phyloP scores from a whole-genome alignment of 176 grass and related monocot genomes.

The Ananas comosus region DNA sequence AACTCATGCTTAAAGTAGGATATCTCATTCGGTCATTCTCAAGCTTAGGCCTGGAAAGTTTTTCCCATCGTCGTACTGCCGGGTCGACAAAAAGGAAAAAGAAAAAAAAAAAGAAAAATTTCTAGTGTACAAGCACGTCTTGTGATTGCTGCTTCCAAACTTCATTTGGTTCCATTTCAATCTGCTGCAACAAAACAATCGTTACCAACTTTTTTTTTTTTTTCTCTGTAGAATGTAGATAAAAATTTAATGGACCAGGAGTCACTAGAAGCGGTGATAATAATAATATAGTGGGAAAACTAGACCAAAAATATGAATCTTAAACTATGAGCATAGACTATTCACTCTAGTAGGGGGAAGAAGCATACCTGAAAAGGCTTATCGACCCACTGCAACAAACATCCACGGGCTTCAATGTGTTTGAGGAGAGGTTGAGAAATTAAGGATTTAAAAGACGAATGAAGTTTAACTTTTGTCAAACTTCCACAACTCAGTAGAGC shows the following conservation, averaged over 20 bases:
- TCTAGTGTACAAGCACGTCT: slow-evolving; percentile 42
- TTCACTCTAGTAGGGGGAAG: neutral
- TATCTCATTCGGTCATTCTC: no score
- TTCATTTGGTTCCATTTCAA: slow-evolving; percentile 58
- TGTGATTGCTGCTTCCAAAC: slow-evolving; percentile 84
- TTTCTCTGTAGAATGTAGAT: no score
- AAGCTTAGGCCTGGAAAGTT: no score
- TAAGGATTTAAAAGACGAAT: slow-evolving; percentile 55
- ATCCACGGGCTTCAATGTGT: slow-evolving; percentile 48
- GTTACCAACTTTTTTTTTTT: no score
- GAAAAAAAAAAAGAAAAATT: neutral
- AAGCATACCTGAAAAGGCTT: slow-evolving; percentile 72
- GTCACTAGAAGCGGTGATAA: no score
- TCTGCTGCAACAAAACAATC: slow-evolving; percentile 17
- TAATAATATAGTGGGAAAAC: neutral
- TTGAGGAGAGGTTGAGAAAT: slow-evolving; percentile 46
- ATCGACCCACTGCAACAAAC: slow-evolving; percentile 63
- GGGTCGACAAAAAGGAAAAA: no score
- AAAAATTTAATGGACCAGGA: no score
- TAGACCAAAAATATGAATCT: no score
- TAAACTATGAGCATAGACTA: neutral
- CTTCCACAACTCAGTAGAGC: slow-evolving; percentile 55
- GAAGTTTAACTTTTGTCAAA: slow-evolving; percentile 71
- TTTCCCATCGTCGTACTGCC: no score
- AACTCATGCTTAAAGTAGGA: no score